A percentile compares a stretch with the other conserved stretches of the same genome.
Evolutionary conservation across 306 rosid genomes (phyloP).

Genomic region (Myrica gale): DNA sequence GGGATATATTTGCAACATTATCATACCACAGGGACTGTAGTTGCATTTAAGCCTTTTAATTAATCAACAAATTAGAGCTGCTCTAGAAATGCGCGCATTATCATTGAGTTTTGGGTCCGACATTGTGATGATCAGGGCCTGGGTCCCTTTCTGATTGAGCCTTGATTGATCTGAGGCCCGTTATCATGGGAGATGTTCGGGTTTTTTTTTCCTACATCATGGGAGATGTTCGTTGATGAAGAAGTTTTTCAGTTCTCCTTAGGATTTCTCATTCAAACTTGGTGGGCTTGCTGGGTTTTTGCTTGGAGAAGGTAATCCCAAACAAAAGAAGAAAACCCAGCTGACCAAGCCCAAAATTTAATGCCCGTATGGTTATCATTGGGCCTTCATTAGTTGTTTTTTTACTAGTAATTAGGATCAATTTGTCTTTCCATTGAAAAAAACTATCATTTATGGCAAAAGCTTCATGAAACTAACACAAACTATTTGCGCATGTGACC

Average conservation of each 20-base stretch:
- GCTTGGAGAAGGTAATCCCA: constrained; percentile 18
- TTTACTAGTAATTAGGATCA: no score
- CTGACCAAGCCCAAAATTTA: no score
- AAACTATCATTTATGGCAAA: no score
- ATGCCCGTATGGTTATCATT: no score
- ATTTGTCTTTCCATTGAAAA: no score
- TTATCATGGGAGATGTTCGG: constrained; percentile 7
- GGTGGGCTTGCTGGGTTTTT: constrained; percentile 22
- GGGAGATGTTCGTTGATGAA: not conserved
- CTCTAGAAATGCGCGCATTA: not conserved
- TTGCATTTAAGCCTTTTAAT: no score
- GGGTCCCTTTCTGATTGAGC: not conserved
- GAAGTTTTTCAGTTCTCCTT: not conserved
- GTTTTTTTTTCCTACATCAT: no score
- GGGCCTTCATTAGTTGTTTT: no score
- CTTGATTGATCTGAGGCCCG: constrained; percentile 19
- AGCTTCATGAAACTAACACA: no score
- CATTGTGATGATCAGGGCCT: not conserved
- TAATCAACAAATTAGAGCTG: constrained; percentile 11
- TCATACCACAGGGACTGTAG: no score
- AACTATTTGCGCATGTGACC: no score
- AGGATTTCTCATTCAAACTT: constrained; percentile 19
- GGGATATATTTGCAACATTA: no score
- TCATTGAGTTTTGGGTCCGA: constrained; percentile 26
- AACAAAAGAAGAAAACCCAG: not conserved